Base-by-base conservation (phyloP, 306 rosid species). In the Astragalus glycyphyllos region DNA sequence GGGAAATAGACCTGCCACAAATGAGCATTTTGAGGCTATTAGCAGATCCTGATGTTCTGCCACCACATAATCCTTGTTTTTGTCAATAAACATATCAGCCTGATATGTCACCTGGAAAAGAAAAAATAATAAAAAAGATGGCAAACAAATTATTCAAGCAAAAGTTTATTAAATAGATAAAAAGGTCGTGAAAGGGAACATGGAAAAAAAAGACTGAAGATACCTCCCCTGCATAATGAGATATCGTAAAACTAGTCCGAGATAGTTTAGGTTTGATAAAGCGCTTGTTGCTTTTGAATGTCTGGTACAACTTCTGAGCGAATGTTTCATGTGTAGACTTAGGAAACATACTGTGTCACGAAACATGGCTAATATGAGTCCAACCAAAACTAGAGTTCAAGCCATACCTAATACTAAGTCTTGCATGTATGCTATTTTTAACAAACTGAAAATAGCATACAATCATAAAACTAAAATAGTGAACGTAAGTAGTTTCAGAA, bases 151-250 rank as follows among this genome's bases (percentile, higher is more conserved):
- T 17, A 58, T 53, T 68, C 62, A 59, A 66, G 65, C 40, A 71
- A 72, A 26, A 42, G 44, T 58, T 53, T n/a, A 32, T 9, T 47
- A 10, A 58, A 32, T 35, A 41, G 57, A 59, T 31, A 11, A 57
- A 57, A 14, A 69, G 14, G 26, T 35, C 44, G 53, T 46, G 34
- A 65, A 47, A 38, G 45, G 71, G 63, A 81, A 69, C 74, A 74
- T 58, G 32, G 14, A 75, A 69, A 72, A 72, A 66, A 78, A 20
- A 58, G 51, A 49, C 31, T 38, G 63, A 55, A 78, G 67, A 77
- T 77, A 95, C 99, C 99, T 95, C 99, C 75, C 99, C 99, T 3
- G 99, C 99, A 65, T 95, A 95, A 80, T 95, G 99, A 80, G 88
- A 87, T 68, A 95, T 89, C 16, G 92, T 84, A 75, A 95, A 95